These are phyloP conservation scores for Bipolaris cookei DNA, from an alignment of 2,329 filamentous ascomycete species.

Conservation along the genomic window DNA sequence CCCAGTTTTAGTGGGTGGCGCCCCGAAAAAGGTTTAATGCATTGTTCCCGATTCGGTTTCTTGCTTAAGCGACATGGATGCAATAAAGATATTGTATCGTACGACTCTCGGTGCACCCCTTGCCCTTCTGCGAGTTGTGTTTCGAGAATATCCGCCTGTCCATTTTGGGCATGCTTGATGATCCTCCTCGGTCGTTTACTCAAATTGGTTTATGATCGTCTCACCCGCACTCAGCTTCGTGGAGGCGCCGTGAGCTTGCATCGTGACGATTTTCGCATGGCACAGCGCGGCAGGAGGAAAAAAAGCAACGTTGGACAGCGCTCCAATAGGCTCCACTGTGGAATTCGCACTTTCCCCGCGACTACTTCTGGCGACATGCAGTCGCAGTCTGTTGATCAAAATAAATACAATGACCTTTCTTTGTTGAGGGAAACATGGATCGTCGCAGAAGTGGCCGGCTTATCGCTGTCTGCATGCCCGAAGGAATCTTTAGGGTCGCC, in stretches of 20 bases:
- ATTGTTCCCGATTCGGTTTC: conserved; percentile 12
- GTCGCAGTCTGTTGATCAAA: conserved; percentile 16
- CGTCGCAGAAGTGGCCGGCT: conserved; percentile 5
- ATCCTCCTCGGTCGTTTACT: conserved; percentile 7
- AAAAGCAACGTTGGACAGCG: conserved; percentile 14
- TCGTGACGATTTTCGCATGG: conserved; percentile 6
- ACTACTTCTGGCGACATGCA: conserved; percentile 13
- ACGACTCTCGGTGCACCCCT: conserved; percentile 20
- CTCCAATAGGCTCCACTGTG: conserved; percentile 15
- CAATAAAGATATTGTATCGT: conserved; percentile 23
- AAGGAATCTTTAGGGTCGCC: conserved; percentile 5
- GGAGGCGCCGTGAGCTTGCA: conserved; percentile 1
- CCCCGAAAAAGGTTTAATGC: conserved; percentile 19
- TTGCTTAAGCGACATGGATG: conserved; percentile 27
- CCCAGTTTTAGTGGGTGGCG: conserved; percentile 12
- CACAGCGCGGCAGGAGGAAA: conserved; percentile 6
- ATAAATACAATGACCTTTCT: conserved; percentile 13
- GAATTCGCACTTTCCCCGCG: not conserved
- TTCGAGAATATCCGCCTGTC: conserved; percentile 15
- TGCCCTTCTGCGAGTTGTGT: conserved; percentile 14
- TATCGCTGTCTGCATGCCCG: not conserved
- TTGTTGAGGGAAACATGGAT: conserved; percentile 3
- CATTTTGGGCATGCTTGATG: conserved; percentile 5
- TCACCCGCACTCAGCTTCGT: conserved; percentile 4
- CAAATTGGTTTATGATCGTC: conserved; percentile 15